phyloP scores from a whole-genome alignment of 331 rosid genomes.

The Pyrus hybrid region DNA sequence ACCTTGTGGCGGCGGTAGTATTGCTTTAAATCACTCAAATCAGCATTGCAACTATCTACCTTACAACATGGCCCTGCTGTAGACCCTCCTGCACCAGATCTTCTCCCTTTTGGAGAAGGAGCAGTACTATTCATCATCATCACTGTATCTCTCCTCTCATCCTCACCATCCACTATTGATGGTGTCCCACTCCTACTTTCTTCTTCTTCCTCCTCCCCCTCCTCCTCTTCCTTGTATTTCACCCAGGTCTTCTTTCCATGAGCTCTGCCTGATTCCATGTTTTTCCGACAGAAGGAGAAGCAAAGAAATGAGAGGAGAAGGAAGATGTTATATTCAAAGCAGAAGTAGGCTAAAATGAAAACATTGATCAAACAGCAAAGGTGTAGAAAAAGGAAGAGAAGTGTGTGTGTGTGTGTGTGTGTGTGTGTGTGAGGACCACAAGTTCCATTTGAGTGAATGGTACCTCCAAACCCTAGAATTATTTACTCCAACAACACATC shows the following conservation, averaged over 20 bases:
- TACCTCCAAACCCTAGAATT: not conserved
- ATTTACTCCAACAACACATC: slow-evolving; percentile 4
- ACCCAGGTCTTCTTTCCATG: slow-evolving; percentile 47
- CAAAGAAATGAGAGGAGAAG: not conserved
- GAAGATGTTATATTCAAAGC: slow-evolving; percentile 20
- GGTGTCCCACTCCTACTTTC: slow-evolving; percentile 22
- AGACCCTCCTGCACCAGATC: slow-evolving; percentile 43
- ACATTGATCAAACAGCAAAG: slow-evolving; percentile 17
- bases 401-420: not conserved
- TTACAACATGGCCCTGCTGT: slow-evolving; percentile 46
- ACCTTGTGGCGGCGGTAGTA: slow-evolving; percentile 85
- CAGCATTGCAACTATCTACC: slow-evolving; percentile 59
- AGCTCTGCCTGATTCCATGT: slow-evolving; percentile 52
- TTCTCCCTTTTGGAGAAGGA: slow-evolving; percentile 22
- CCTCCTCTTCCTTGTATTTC: slow-evolving; percentile 27
- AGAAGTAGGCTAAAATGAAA: not conserved
- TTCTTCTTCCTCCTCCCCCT: slow-evolving; percentile 20
- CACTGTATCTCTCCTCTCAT: slow-evolving; percentile 33
- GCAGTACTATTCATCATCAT: not conserved
- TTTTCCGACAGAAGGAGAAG: not conserved
- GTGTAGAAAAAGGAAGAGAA: slow-evolving; percentile 11
- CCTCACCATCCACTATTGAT: slow-evolving; percentile 37
- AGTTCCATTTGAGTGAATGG: slow-evolving; percentile 24
- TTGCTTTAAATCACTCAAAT: slow-evolving; percentile 53
- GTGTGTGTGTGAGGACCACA: slow-evolving; percentile 77